Conservation (phyloP, 225 moss, liverwort and hornwort genomes). For the Polytrichum commune region DNA sequence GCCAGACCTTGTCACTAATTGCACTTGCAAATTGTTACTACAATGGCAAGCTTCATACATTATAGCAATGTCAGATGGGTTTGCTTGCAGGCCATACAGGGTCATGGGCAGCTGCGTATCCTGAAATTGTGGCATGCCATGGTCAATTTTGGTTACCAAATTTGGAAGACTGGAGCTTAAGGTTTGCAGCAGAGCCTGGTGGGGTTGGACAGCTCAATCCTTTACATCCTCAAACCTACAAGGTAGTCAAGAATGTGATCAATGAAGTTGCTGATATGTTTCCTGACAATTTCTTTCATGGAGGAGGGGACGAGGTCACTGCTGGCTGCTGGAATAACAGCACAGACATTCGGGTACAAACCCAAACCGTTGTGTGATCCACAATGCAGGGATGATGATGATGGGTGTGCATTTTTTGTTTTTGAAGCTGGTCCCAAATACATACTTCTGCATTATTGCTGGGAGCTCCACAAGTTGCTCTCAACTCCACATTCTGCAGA, state of each 20-base stretch:
- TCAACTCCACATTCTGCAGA: too few species aligned
- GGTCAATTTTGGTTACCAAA: slow-evolving; percentile 66
- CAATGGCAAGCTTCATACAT: too few species aligned
- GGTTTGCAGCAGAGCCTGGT: slow-evolving; percentile 77
- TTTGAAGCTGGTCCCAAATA: too few species aligned
- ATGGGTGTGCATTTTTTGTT: too few species aligned
- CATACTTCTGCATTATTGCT: too few species aligned
- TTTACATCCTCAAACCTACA: slow-evolving; percentile 57
- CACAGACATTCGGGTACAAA: slow-evolving; percentile 48
- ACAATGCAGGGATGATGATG: too few species aligned
- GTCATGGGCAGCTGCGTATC: slow-evolving; percentile 80
- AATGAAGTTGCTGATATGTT: slow-evolving; percentile 61
- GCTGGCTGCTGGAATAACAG: slow-evolving; percentile 70
- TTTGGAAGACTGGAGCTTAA: slow-evolving; percentile 43
- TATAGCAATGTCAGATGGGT: slow-evolving; percentile 2
- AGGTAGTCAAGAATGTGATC: slow-evolving; percentile 69
- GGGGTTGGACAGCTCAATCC: slow-evolving; percentile 80
- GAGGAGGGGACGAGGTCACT: slow-evolving; percentile 74
- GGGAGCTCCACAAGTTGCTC: too few species aligned
- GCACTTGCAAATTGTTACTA: too few species aligned
- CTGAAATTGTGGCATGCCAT: slow-evolving; percentile 67
- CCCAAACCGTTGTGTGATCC: not conserved
- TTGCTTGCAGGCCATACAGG: slow-evolving; percentile 65
- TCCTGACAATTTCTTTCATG: slow-evolving; percentile 57
- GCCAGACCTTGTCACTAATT: too few species aligned